Conservation (phyloP, 176 grass and related monocot species). For the Oryza nivara region DNA sequence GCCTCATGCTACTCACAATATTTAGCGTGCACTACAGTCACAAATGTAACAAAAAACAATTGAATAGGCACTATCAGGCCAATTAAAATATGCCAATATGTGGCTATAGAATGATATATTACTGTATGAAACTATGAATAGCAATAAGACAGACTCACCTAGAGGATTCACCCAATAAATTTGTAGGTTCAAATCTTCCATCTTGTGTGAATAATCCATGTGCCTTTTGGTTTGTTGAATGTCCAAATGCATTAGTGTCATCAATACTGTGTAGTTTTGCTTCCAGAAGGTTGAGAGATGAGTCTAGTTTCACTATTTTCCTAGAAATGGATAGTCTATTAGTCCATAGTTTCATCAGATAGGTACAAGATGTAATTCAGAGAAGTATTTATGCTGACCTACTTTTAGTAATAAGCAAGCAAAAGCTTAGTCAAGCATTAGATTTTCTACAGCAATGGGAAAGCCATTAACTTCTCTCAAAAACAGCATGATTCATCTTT, state of each 20-base stretch:
- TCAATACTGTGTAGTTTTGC: conserved; percentile 39
- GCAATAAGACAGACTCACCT: conserved; percentile 26
- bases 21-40: conserved; percentile 3
- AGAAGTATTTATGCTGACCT: neutral
- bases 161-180: conserved; percentile 46
- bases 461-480: neutral
- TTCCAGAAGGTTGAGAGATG: conserved; percentile 47
- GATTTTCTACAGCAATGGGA: neutral
- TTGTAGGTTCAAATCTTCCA: neutral
- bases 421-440: neutral
- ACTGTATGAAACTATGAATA: neutral
- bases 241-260: neutral
- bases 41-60: neutral
- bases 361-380: neutral
- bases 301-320: conserved; percentile 46
- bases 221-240: conserved; percentile 9
- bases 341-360: neutral
- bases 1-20: neutral
- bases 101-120: neutral
- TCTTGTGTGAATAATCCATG: neutral
- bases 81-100: conserved; percentile 5
- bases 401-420: neutral
- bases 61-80: neutral
- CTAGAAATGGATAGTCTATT: conserved; percentile 2
- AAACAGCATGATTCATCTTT: neutral